These are phyloP conservation scores for Fulvia fulva DNA, from an alignment of 2,329 filamentous ascomycete genomes.

Conservation along the genomic window DNA sequence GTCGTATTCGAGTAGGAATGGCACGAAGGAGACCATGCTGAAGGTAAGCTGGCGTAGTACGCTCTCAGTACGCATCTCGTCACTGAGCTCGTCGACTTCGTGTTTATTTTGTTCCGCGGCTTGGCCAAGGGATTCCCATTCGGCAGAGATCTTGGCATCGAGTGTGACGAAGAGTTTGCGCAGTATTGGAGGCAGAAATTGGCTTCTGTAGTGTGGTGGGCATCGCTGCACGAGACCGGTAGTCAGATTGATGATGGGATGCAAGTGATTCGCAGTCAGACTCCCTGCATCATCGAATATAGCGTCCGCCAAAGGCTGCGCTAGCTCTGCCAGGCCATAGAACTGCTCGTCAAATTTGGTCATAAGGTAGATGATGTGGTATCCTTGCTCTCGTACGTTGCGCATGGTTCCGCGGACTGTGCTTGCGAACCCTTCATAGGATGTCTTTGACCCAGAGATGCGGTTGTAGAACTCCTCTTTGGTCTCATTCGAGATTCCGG, in stretches of 20 bases:
- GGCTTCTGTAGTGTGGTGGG: slow-evolving; percentile 68
- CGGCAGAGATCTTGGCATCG: slow-evolving; percentile 77
- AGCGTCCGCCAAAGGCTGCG: slow-evolving; percentile 75
- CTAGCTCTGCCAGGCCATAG: slow-evolving; percentile 82
- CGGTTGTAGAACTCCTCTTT: slow-evolving; percentile 95
- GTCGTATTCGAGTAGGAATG: slow-evolving; percentile 71
- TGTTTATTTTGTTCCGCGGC: slow-evolving; percentile 58
- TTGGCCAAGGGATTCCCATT: slow-evolving; percentile 72
- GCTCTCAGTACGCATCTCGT: slow-evolving; percentile 98
- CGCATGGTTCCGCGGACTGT: slow-evolving; percentile 85
- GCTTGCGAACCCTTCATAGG: slow-evolving; percentile 89
- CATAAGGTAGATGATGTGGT: slow-evolving; percentile 92
- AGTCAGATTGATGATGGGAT: slow-evolving; percentile 84
- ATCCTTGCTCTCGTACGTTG: slow-evolving; percentile 87
- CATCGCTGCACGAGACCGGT: slow-evolving; percentile 89
- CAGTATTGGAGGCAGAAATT: slow-evolving; percentile 82
- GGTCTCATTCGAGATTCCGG: slow-evolving; percentile 90
- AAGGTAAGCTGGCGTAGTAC: slow-evolving; percentile 90
- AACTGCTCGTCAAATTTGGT: slow-evolving; percentile 82
- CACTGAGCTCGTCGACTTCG: slow-evolving; percentile 69
- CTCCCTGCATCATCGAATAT: slow-evolving; percentile 78
- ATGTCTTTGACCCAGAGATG: slow-evolving; percentile 82
- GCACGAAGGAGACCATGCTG: slow-evolving; percentile 86
- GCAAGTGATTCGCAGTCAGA: slow-evolving; percentile 88
- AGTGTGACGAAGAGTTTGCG: slow-evolving; percentile 79